Conservation (phyloP, 108 stramenopile genomes). For the Stephanodiscus minutulus region DNA sequence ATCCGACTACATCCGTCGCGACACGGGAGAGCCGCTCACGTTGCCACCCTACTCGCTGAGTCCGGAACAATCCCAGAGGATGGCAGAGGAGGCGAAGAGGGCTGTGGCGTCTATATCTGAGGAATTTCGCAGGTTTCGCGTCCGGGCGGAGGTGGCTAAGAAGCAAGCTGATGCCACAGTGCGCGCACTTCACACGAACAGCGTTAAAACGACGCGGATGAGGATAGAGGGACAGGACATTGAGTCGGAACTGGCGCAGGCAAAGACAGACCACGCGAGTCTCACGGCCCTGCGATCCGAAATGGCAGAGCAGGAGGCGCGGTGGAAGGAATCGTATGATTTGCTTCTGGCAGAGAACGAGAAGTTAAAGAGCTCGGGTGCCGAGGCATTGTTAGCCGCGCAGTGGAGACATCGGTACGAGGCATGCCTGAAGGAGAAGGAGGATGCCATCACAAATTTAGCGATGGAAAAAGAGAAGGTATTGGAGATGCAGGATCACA, state of each 20-base stretch:
- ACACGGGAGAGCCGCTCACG: slow-evolving; percentile 84
- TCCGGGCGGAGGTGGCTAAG: slow-evolving; percentile 76
- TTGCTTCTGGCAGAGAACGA: slow-evolving; percentile 80
- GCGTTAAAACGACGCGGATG: slow-evolving; percentile 68
- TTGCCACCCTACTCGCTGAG: slow-evolving; percentile 79
- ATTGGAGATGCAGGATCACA: slow-evolving; percentile 42
- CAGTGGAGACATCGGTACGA: slow-evolving; percentile 95
- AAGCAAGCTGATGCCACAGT: slow-evolving; percentile 82
- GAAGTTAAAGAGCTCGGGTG: slow-evolving; percentile 79
- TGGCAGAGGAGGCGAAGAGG: slow-evolving; percentile 65
- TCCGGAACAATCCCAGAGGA: slow-evolving; percentile 74
- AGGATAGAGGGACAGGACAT: slow-evolving; percentile 73
- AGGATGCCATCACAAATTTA: slow-evolving; percentile 67
- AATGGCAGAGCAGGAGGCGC: slow-evolving; percentile 79
- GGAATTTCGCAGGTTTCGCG: slow-evolving; percentile 87
- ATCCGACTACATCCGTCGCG: slow-evolving; percentile 78
- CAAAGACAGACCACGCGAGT: slow-evolving; percentile 54
- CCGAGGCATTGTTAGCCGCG: slow-evolving; percentile 86
- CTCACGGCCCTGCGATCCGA: slow-evolving; percentile 60
- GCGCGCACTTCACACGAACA: slow-evolving; percentile 73
- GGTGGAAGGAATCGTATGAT: slow-evolving; percentile 92
- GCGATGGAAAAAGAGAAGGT: slow-evolving; percentile 60
- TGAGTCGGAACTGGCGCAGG: slow-evolving; percentile 60
- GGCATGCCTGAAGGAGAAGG: slow-evolving; percentile 78
- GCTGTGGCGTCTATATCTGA: slow-evolving; percentile 72